phyloP scores from a whole-genome alignment of 257 asterid species.

The Lycium ferocissimum region DNA sequence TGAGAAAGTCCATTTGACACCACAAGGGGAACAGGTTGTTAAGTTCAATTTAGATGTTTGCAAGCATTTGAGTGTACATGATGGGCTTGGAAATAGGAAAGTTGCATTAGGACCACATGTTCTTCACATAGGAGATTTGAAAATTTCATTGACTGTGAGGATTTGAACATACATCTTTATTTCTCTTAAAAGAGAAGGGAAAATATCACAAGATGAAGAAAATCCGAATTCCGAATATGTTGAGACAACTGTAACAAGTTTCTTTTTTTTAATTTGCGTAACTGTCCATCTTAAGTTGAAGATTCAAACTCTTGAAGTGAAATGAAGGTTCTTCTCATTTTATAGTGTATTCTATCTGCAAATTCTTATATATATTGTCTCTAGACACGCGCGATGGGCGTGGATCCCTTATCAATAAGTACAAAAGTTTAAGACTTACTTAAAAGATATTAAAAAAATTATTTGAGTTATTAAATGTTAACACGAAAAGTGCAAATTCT shows the following conservation, averaged over 20 bases:
- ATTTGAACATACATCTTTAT: constrained; percentile 36
- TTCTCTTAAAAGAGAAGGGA: constrained; percentile 22
- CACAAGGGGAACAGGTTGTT: constrained; percentile 50
- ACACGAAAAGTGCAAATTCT: too few relatives aligned
- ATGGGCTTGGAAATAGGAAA: constrained; percentile 59
- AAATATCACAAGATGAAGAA: background rate
- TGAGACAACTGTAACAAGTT: constrained; percentile 37
- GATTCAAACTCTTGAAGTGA: constrained; percentile 27
- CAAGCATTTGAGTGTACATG: constrained; percentile 72
- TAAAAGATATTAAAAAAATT: too few relatives aligned
- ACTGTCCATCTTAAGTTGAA: background rate
- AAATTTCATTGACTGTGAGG: constrained; percentile 50
- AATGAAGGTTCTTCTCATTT: background rate
- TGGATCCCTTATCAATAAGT: too few relatives aligned
- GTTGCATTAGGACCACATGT: constrained; percentile 65
- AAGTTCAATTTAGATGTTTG: constrained; percentile 63
- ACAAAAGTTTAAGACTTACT: too few relatives aligned
- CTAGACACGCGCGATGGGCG: too few relatives aligned
- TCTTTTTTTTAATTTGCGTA: constrained; percentile 29
- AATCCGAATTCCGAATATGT: constrained; percentile 3
- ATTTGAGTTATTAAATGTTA: too few relatives aligned
- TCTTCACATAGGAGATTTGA: constrained; percentile 66
- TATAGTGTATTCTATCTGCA: background rate
- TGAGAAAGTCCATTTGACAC: constrained; percentile 52
- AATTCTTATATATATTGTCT: background rate